These are phyloP conservation scores for Chalara sp. DNA, from an alignment of 2,329 filamentous ascomycete species.

Conservation along the genomic window DNA sequence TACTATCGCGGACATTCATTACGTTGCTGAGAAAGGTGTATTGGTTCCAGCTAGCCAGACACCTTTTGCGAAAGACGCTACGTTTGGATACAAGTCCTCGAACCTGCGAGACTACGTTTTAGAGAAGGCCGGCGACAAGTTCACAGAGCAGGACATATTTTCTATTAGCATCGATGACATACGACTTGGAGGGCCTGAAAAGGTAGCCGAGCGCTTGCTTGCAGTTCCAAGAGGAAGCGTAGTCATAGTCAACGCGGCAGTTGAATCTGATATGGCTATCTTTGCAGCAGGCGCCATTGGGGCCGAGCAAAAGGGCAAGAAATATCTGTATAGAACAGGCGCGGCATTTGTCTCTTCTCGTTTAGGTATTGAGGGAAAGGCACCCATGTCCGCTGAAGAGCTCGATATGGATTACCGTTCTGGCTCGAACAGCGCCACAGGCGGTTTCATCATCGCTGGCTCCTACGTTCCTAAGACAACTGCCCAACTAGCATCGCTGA, in stretches of 20 bases:
- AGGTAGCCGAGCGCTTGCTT: slow-evolving; percentile 35
- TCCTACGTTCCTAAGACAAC: slow-evolving; percentile 55
- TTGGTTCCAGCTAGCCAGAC: slow-evolving; percentile 45
- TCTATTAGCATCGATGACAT: slow-evolving; percentile 41
- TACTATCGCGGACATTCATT: slow-evolving; percentile 51
- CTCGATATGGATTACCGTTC: too few species aligned
- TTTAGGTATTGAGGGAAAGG: slow-evolving; percentile 21
- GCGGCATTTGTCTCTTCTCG: slow-evolving; percentile 39
- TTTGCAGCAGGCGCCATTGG: slow-evolving; percentile 39
- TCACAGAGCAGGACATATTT: slow-evolving; percentile 1
- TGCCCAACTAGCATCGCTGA: slow-evolving; percentile 40
- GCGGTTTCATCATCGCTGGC: slow-evolving; percentile 48
- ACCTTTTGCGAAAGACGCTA: slow-evolving; percentile 49
- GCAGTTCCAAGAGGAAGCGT: slow-evolving; percentile 29
- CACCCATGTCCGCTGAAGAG: too few species aligned
- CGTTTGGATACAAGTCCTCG: slow-evolving; percentile 49
- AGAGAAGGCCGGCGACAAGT: slow-evolving; percentile 43
- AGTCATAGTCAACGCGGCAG: slow-evolving; percentile 45
- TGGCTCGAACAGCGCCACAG: slow-evolving; percentile 25
- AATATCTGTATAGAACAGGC: slow-evolving; percentile 25
- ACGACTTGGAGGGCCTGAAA: slow-evolving; percentile 35
- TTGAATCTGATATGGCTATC: slow-evolving; percentile 48
- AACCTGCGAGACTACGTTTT: slow-evolving; percentile 45
- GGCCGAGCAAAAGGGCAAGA: slow-evolving; percentile 18
- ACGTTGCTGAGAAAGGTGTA: slow-evolving; percentile 43